phyloP scores from a whole-genome alignment of 2,329 filamentous ascomycete species.

The Hyphodiscus sp. region DNA sequence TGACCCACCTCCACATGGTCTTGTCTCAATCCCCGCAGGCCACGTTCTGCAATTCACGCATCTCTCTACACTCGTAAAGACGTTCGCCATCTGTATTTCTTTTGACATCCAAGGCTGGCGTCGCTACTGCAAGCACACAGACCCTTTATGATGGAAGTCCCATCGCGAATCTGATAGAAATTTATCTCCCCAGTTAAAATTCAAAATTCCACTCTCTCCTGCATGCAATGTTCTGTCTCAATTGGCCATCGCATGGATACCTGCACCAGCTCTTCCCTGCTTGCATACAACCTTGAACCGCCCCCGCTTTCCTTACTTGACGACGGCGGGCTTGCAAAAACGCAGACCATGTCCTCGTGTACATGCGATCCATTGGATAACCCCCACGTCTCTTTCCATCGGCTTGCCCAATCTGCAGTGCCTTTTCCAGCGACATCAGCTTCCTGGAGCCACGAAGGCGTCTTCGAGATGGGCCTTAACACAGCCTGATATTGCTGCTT shows the following conservation, averaged over 20 bases:
- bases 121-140: not conserved
- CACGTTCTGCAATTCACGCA: not conserved
- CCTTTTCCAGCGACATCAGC: not conserved
- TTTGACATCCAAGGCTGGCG: not conserved
- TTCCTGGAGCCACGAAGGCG: not conserved
- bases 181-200: not conserved
- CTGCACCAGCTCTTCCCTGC: not conserved
- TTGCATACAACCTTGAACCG: not conserved
- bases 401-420: not conserved
- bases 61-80: not conserved
- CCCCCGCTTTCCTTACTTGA: not conserved
- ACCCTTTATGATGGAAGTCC: not conserved
- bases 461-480: not conserved
- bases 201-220: not conserved
- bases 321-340: not conserved
- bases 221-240: not conserved
- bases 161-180: not conserved
- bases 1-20: not conserved
- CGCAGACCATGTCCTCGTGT: not conserved
- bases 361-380: not conserved
- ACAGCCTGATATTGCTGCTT: not conserved
- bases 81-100: not conserved
- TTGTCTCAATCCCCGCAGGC: not conserved
- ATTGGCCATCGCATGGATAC: not conserved
- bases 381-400: not conserved